Percentiles rank a stretch among this genome's conserved stretches.
Evolutionary conservation across 1,139 yeast species (phyloP).

Genomic region (Pichia sp.): DNA sequence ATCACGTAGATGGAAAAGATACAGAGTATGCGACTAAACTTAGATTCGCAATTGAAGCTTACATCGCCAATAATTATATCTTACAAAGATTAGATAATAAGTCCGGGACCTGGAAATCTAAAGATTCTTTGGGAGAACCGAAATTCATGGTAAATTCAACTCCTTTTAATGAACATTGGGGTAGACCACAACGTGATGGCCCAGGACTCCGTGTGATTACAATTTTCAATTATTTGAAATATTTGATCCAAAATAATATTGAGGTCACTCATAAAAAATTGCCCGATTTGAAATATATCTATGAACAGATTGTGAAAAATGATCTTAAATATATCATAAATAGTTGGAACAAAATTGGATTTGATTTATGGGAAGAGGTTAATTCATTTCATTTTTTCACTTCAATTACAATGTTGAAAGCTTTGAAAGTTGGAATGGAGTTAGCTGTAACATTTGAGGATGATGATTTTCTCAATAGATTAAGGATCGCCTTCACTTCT

Average conservation of each 20-base stretch:
- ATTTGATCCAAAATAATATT: slow-evolving; percentile 32
- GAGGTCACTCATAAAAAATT: slow-evolving; percentile 17
- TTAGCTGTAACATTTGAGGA: slow-evolving; percentile 36
- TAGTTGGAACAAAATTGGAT: slow-evolving; percentile 62
- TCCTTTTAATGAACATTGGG: slow-evolving; percentile 67
- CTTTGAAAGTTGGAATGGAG: slow-evolving; percentile 52
- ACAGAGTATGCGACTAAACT: slow-evolving; percentile 27
- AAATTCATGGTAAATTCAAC: slow-evolving; percentile 64
- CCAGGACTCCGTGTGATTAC: slow-evolving; percentile 78
- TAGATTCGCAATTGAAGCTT: slow-evolving; percentile 43
- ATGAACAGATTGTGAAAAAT: slow-evolving; percentile 49
- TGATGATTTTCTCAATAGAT: slow-evolving; percentile 26
- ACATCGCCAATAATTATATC: slow-evolving; percentile 47
- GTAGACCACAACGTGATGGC: slow-evolving; percentile 94
- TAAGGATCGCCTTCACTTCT: slow-evolving; percentile 28
- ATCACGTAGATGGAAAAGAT: slow-evolving; percentile 26
- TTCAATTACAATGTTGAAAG: slow-evolving; percentile 61
- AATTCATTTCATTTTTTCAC: slow-evolving; percentile 73
- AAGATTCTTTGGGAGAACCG: slow-evolving; percentile 79
- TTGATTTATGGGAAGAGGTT: slow-evolving; percentile 94
- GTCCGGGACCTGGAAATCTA: slow-evolving; percentile 54
- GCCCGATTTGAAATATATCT: slow-evolving; percentile 33
- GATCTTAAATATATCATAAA: slow-evolving; percentile 60
- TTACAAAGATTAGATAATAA: slow-evolving; percentile 63
- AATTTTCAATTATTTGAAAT: slow-evolving; percentile 47